Evolutionary conservation across 1,139 yeast species (phyloP).

Genomic region (Candida mesenterica): DNA sequence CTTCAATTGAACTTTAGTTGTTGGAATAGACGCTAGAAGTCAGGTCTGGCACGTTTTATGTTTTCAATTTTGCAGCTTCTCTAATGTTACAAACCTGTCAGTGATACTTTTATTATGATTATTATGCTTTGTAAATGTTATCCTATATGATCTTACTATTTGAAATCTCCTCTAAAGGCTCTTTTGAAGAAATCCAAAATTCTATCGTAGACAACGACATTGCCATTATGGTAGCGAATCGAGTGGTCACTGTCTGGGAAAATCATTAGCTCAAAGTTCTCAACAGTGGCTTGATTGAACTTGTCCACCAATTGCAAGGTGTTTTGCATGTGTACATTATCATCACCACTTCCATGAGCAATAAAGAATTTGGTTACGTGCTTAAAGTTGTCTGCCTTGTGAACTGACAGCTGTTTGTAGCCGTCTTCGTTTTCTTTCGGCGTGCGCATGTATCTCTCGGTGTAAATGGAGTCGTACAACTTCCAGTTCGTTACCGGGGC

Average conservation of each 20-base stretch:
- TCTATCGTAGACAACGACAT: constrained; percentile 62
- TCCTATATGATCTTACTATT: too few relatives aligned
- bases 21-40: too few relatives aligned
- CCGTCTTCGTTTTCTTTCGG: constrained; percentile 64
- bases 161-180: constrained; percentile 51
- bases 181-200: constrained; percentile 56
- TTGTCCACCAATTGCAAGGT: constrained; percentile 62
- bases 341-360: constrained; percentile 83
- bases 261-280: constrained; percentile 70
- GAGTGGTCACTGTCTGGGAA: constrained; percentile 81
- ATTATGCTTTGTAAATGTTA: too few relatives aligned
- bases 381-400: constrained; percentile 45
- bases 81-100: too few relatives aligned
- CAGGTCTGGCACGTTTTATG: too few relatives aligned
- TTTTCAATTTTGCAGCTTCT: too few relatives aligned
- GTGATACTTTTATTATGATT: too few relatives aligned
- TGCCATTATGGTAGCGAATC: constrained; percentile 69
- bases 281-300: constrained; percentile 55
- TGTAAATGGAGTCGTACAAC: constrained; percentile 71
- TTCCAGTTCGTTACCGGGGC: constrained; percentile 84
- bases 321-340: constrained; percentile 78
- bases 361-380: constrained; percentile 59
- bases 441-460: constrained; percentile 74
- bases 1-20: too few relatives aligned
- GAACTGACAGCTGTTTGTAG: constrained; percentile 53